Evolutionary conservation across 805 yeast genomes (phyloP).

Genomic region (Candida schatavii): DNA sequence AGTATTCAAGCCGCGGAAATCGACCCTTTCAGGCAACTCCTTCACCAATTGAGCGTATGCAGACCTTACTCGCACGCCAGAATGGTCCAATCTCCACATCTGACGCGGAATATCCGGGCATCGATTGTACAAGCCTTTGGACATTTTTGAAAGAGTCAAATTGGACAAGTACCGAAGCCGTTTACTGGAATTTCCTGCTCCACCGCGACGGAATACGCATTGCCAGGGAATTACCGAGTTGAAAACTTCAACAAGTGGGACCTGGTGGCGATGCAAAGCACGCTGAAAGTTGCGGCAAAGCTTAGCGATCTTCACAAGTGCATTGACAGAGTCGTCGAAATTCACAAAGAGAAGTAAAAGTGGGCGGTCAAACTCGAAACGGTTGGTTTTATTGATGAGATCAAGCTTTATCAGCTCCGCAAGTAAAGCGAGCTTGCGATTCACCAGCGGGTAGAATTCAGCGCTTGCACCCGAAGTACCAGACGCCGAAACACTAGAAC

Average conservation of each 20-base stretch:
- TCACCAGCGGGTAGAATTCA: constrained; percentile 29
- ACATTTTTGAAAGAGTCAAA: constrained; percentile 39
- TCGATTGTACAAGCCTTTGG: constrained; percentile 57
- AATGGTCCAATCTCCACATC: constrained; percentile 4
- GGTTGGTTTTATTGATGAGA: constrained; percentile 38
- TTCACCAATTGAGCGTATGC: constrained; percentile 32
- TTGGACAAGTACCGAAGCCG: constrained; percentile 27
- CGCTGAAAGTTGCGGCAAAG: constrained; percentile 47
- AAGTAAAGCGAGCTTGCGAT: constrained; percentile 25
- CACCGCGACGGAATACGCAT: constrained; percentile 19
- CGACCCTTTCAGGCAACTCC: constrained; percentile 35
- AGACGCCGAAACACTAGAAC: too few relatives aligned
- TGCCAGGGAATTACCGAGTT: constrained; percentile 34
- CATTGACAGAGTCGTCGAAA: constrained; percentile 39
- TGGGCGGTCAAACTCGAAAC: constrained; percentile 45
- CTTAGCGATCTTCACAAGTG: constrained; percentile 46
- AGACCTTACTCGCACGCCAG: constrained; percentile 6
- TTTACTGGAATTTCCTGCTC: constrained; percentile 10
- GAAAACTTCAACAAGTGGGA: constrained; percentile 38
- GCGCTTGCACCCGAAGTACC: constrained; percentile 13
- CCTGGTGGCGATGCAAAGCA: constrained; percentile 33
- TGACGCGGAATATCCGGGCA: constrained; percentile 35
- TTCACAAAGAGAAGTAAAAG: constrained; percentile 51
- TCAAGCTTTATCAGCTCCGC: constrained; percentile 39
- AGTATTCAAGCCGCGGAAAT: constrained; percentile 31